phyloP scores from a whole-genome alignment of 441 rosid genomes.

The Aquilaria agallochum region DNA sequence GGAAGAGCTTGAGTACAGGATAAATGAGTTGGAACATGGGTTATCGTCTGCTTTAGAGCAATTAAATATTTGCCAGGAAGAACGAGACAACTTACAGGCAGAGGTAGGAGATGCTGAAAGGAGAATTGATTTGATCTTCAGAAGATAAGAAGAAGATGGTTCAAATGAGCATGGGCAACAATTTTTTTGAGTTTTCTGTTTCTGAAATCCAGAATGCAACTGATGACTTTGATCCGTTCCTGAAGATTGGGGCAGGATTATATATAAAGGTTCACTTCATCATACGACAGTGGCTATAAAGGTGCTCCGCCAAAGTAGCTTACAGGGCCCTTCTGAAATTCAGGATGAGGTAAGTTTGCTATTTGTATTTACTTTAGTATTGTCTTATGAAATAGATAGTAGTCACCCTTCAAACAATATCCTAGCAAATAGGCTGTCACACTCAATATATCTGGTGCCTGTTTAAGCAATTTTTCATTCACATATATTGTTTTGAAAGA shows the following conservation, averaged over 20 bases:
- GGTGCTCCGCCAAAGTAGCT: conserved; percentile 26
- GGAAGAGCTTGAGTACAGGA: conserved; percentile 22
- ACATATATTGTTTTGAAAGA: no score
- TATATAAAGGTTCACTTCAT: conserved; percentile 33
- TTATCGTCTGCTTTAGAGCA: conserved; percentile 30
- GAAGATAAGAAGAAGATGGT: conserved; percentile 18
- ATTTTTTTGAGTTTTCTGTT: conserved; percentile 29
- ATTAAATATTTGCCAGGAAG: conserved; percentile 29
- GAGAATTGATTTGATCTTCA: conserved; percentile 34
- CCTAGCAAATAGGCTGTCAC: no score
- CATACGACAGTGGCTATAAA: conserved; percentile 40
- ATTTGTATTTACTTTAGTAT: no score
- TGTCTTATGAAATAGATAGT: no score
- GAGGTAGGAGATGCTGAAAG: conserved; percentile 39
- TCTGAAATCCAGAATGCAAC: conserved; percentile 46
- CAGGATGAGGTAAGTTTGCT: conserved; percentile 31
- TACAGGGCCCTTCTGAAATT: conserved; percentile 33
- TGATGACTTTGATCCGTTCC: conserved; percentile 26
- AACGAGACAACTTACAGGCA: conserved; percentile 33
- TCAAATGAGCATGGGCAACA: conserved; percentile 19
- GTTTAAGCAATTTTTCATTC: no score
- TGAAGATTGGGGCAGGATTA: conserved; percentile 45
- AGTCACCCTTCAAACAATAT: no score
- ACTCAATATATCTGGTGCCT: no score
- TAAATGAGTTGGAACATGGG: conserved; percentile 29